These are phyloP conservation scores for Cyberlindnera maritima DNA, from an alignment of 805 yeast species.

Conservation along the genomic window DNA sequence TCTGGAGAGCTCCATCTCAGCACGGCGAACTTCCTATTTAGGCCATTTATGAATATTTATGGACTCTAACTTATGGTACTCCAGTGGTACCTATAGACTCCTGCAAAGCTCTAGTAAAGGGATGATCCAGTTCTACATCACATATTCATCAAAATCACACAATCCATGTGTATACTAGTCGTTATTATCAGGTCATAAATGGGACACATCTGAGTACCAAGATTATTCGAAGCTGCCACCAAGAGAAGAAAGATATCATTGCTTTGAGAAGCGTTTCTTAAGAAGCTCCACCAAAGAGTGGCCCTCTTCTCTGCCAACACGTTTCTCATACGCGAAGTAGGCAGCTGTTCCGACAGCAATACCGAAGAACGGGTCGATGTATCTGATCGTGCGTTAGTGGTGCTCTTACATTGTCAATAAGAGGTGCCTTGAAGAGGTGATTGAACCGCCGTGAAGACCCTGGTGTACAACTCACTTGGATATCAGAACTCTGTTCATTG, in stretches of 20 bases:
- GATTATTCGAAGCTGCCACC: no score
- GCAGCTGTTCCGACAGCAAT: slow-evolving; percentile 59
- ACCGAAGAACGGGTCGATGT: slow-evolving; percentile 65
- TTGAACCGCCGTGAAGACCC: neutral
- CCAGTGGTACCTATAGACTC: no score
- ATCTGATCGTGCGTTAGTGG: slow-evolving; percentile 29
- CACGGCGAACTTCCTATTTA: no score
- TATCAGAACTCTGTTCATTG: slow-evolving; percentile 22
- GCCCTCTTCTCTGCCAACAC: slow-evolving; percentile 56
- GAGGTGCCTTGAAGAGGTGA: neutral
- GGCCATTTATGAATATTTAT: no score
- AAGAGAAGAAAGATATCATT: neutral
- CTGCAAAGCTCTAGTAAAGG: no score
- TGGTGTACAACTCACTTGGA: slow-evolving; percentile 21
- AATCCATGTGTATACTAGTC: no score
- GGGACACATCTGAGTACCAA: no score
- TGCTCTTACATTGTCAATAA: neutral
- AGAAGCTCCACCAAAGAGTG: slow-evolving; percentile 57
- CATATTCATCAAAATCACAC: no score
- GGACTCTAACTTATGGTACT: no score
- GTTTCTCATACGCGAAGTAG: slow-evolving; percentile 59
- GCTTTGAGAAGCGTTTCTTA: slow-evolving; percentile 28
- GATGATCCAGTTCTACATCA: no score
- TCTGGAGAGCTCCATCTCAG: no score
- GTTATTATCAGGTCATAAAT: no score